phyloP scores from a whole-genome alignment of 352 stramenopile genomes.

The Phytophthora cryptogea region DNA sequence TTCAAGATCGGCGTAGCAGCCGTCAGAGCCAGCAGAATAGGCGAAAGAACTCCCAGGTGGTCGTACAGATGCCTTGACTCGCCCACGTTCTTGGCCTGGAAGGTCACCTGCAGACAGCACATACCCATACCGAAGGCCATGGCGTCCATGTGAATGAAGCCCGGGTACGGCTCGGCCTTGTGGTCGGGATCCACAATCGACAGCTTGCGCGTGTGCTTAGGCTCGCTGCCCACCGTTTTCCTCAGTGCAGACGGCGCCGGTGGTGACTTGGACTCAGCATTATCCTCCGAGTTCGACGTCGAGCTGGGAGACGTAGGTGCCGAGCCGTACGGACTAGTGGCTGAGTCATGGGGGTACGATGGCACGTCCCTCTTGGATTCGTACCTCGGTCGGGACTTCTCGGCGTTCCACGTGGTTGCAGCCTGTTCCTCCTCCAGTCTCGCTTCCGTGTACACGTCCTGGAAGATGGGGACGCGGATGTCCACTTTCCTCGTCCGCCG shows the following conservation, averaged over 20 bases:
- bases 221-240: slow-evolving; percentile 36
- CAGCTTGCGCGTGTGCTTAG: slow-evolving; percentile 47
- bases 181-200: slow-evolving; percentile 50
- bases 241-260: slow-evolving; percentile 21
- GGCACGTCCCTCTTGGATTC: slow-evolving; percentile 59
- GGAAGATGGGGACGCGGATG: slow-evolving; percentile 88
- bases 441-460: slow-evolving; percentile 79
- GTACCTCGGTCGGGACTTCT: slow-evolving; percentile 78
- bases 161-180: slow-evolving; percentile 80
- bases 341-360: slow-evolving; percentile 18
- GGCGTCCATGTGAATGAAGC: slow-evolving; percentile 98
- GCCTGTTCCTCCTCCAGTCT: slow-evolving; percentile 74
- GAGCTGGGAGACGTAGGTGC: slow-evolving; percentile 36
- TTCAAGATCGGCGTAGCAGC: slow-evolving; percentile 98
- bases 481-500: slow-evolving; percentile 87
- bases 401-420: slow-evolving; percentile 62
- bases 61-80: slow-evolving; percentile 99
- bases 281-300: slow-evolving; percentile 63
- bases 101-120: slow-evolving; percentile 99
- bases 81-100: slow-evolving; percentile 97
- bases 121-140: slow-evolving; percentile 99
- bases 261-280: slow-evolving; percentile 63
- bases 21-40: slow-evolving; percentile 98
- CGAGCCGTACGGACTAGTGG: slow-evolving; percentile 21
- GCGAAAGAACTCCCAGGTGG: slow-evolving; percentile 98